Conservation (phyloP, 2,329 filamentous ascomycete genomes). For the Thielaviopsis populi region DNA sequence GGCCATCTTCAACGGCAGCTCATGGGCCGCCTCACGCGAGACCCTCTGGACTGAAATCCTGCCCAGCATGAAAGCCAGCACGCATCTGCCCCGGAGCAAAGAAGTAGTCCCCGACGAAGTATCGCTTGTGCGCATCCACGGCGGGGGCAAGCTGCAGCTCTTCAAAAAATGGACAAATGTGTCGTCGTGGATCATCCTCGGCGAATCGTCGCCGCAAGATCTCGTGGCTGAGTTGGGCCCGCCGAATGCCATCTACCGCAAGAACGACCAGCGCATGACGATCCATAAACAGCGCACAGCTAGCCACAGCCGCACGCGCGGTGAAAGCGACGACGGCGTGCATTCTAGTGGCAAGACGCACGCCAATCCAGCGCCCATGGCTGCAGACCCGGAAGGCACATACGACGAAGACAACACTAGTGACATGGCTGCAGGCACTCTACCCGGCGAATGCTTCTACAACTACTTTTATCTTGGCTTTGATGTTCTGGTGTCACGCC, state of each 20-base stretch:
- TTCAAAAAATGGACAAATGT: slow-evolving; percentile 53
- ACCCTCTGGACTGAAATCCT: slow-evolving; percentile 62
- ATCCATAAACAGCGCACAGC: slow-evolving; percentile 56
- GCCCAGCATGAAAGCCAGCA: slow-evolving; percentile 57
- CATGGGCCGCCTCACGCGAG: slow-evolving; percentile 71
- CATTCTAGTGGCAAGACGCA: background rate
- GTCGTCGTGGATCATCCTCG: slow-evolving; percentile 58
- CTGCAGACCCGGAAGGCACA: slow-evolving; percentile 55
- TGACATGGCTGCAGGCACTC: slow-evolving; percentile 37
- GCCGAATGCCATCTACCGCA: slow-evolving; percentile 85
- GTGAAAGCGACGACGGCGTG: slow-evolving; percentile 24
- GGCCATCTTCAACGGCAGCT: slow-evolving; percentile 80
- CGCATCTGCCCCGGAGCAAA: slow-evolving; percentile 52
- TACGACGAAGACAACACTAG: slow-evolving; percentile 43
- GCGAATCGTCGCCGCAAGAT: slow-evolving; percentile 83
- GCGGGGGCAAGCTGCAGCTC: slow-evolving; percentile 64
- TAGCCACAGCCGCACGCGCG: slow-evolving; percentile 32
- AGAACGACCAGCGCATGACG: slow-evolving; percentile 75
- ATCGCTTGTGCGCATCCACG: slow-evolving; percentile 62
- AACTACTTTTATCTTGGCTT: slow-evolving; percentile 97
- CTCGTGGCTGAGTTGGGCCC: slow-evolving; percentile 80
- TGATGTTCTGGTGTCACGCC: slow-evolving; percentile 77
- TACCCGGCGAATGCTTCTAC: slow-evolving; percentile 71
- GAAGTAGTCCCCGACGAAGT: slow-evolving; percentile 81
- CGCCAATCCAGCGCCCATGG: slow-evolving; percentile 20